Evolutionary conservation across 2,329 filamentous ascomycete genomes (phyloP), one percentile per base, ranked within the genome.

Genomic region (Pseudogymnoascus sp.): DNA sequence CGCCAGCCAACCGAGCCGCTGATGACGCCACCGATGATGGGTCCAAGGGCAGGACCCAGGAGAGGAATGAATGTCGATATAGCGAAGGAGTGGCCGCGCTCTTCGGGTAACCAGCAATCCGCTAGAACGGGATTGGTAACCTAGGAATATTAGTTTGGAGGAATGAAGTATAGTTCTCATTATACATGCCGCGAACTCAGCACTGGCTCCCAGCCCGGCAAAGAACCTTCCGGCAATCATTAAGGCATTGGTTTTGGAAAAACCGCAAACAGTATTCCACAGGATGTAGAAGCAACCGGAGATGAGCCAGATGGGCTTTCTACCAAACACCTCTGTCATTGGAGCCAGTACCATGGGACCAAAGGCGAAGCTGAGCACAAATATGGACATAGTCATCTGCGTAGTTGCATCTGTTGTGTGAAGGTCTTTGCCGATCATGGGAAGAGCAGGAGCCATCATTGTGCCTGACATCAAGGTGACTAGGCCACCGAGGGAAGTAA

Each of bases 291-390:
- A 75, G 1, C 79, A 35, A 62, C 79, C 82, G 1, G 76, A 75
- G 0, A 67, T 59, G 39, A 79, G 77, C 4, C 79, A 68, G 8
- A 81, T 67, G 0, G 64, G 64, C 57, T 73, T 67, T 0, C 80
- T 69, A 0, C 79, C 80, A 59, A 77, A 81, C 0, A 81, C 70
- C 62, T 82, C 80, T 0, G 79, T 79, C 4, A 79, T 70, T 0
- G 86, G 85, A 1, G 86, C 87, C 81, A 86, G 88, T 3, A 89
- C 62, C 1, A 71, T 61, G 1, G 77, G 77, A 0, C 77, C 77
- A 25, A 75, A 74, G 20, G 76, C 76, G 64, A 76, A 79, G 5
- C 77, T 77, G 11, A 79, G 67, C 12, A 80, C 77, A 11, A 76
- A 78, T 8, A 54, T 77, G 73, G 58, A 81, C 68, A 61, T 78